Percentiles rank a stretch among this genome's conserved stretches.
These are phyloP conservation scores for Bromus sterilis DNA, from an alignment of 176 grass and related monocot species.

Conservation along the genomic window DNA sequence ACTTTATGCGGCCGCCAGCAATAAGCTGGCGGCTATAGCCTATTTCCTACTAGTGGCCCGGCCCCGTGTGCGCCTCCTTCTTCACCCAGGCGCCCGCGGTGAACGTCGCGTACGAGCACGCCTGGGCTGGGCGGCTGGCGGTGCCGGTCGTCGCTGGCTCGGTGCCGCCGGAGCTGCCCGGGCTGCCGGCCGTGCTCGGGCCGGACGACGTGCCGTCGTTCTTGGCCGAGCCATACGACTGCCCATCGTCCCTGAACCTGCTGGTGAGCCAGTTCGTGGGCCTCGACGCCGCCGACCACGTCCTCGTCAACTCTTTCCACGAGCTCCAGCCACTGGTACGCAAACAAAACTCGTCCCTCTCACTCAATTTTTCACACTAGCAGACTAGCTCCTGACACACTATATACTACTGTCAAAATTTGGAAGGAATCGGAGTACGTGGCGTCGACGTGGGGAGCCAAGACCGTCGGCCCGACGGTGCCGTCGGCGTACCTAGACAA, in stretches of 20 bases:
- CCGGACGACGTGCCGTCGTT: conserved; percentile 47
- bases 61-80: conserved; percentile 26
- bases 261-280: conserved; percentile 43
- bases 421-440: conserved; percentile 29
- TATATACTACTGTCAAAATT: too few relatives aligned
- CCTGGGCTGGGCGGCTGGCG: conserved; percentile 15
- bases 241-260: conserved; percentile 14
- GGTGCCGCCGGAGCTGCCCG: conserved; percentile 24
- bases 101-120: conserved; percentile 45
- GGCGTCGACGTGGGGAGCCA: conserved; percentile 1
- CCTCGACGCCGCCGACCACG: conserved; percentile 40
- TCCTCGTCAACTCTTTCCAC: conserved; percentile 62
- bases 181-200: conserved; percentile 19
- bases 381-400: too few relatives aligned
- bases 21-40: too few relatives aligned
- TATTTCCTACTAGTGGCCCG: too few relatives aligned
- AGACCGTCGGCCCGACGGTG: conserved; percentile 22
- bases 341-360: too few relatives aligned
- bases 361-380: too few relatives aligned
- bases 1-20: too few relatives aligned
- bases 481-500: conserved; percentile 36
- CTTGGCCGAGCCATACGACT: not conserved
- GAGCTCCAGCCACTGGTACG: conserved; percentile 61
- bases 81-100: conserved; percentile 59
- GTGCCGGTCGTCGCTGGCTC: not conserved